Conservation (phyloP, 352 stramenopile species). For the Phytophthora idaei region DNA sequence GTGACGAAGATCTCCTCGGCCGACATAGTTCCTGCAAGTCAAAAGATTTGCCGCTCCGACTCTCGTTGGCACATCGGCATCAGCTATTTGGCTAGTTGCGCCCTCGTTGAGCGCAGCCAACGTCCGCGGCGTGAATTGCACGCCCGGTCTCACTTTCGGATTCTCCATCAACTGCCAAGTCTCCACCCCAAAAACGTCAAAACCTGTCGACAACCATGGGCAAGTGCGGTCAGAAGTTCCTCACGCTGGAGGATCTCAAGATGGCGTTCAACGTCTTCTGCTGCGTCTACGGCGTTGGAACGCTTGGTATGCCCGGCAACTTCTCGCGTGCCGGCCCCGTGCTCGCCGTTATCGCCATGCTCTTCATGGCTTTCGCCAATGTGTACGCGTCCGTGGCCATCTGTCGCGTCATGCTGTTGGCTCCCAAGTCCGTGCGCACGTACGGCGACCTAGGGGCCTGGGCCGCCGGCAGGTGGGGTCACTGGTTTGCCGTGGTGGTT, state of each 20-base stretch:
- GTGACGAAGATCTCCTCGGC: neutral
- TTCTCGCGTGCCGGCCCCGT: constrained; percentile 53
- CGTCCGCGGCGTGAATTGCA: neutral
- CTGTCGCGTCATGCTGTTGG: constrained; percentile 56
- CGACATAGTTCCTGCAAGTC: neutral
- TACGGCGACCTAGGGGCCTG: constrained; percentile 62
- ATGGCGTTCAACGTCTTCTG: constrained; percentile 46
- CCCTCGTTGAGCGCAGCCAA: neutral
- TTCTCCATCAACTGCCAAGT: constrained; percentile 25
- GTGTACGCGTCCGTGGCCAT: constrained; percentile 54
- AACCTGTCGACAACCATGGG: constrained; percentile 15
- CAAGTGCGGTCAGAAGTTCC: constrained; percentile 32
- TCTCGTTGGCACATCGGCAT: constrained; percentile 15
- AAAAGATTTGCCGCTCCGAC: constrained; percentile 4
- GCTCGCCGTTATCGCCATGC: constrained; percentile 44
- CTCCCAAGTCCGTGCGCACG: constrained; percentile 54
- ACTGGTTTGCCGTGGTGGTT: constrained; percentile 48
- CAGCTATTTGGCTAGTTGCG: constrained; percentile 28
- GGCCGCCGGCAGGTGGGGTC: constrained; percentile 46
- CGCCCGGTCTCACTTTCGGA: constrained; percentile 24
- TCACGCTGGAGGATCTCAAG: constrained; percentile 62
- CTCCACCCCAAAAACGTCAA: neutral
- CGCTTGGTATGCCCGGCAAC: constrained; percentile 29
- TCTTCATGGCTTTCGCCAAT: constrained; percentile 68
- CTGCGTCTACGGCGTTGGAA: constrained; percentile 19